phyloP scores from a whole-genome alignment of 371 early-diverging fungal genomes.

The Basidiobolus meristosporus region DNA sequence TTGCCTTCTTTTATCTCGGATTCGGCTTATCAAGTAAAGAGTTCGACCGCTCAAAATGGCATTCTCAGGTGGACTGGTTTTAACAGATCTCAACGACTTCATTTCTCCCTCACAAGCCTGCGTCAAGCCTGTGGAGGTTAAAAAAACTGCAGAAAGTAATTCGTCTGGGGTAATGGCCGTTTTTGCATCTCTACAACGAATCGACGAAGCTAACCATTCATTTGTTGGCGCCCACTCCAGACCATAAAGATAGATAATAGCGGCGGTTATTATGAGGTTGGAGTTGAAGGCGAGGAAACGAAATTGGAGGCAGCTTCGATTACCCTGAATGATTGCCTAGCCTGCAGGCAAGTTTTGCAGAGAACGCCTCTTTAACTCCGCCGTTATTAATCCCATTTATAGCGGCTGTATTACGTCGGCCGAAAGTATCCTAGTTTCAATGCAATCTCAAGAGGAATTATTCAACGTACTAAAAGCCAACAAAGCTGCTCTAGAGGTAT shows the following conservation, averaged over 20 bases:
- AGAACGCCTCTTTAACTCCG: not conserved
- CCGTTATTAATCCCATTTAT: not conserved
- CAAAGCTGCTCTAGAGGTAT: no score
- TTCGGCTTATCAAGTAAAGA: no score
- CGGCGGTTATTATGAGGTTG: constrained; percentile 65
- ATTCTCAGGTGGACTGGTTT: constrained; percentile 7
- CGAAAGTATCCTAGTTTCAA: constrained; percentile 75
- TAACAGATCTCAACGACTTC: constrained; percentile 90
- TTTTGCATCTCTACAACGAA: no score
- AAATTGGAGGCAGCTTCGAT: constrained; percentile 72
- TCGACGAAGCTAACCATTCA: no score
- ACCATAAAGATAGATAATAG: constrained; percentile 38
- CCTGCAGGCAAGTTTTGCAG: constrained; percentile 58
- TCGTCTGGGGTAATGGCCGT: no score
- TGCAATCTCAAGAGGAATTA: constrained; percentile 82
- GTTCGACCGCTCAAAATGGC: no score
- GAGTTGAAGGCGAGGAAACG: constrained; percentile 58
- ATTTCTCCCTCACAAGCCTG: constrained; percentile 90
- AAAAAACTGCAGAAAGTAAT: constrained; percentile 21
- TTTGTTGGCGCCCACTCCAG: no score
- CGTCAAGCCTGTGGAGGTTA: constrained; percentile 78
- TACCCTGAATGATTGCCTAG: constrained; percentile 86
- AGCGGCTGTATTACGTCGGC: constrained; percentile 96
- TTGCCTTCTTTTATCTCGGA: no score
- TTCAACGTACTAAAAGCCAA: constrained; percentile 50